Conservation (phyloP, 1,139 yeast genomes). For the Hyphopichia wangnamkhiaoensis region DNA sequence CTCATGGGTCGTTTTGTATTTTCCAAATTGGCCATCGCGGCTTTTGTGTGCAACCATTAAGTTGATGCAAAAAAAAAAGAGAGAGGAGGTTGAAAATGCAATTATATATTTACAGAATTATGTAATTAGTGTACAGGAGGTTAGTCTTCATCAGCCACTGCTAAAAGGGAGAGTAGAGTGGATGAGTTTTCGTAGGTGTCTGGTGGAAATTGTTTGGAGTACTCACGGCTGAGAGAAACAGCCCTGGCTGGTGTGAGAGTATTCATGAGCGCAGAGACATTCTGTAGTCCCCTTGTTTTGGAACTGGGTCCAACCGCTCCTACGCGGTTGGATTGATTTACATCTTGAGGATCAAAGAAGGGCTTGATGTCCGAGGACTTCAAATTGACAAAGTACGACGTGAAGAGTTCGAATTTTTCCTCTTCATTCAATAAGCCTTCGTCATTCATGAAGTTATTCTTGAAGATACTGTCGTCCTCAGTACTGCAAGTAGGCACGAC, state of each 20-base stretch:
- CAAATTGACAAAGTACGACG: conserved; percentile 29
- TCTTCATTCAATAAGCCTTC: conserved; percentile 33
- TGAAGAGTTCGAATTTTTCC: conserved; percentile 34
- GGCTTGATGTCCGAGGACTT: conserved; percentile 17
- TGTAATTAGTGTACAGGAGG: no score
- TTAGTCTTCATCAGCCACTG: no score
- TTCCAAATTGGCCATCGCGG: no score
- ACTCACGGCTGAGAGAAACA: no score
- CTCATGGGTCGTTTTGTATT: no score
- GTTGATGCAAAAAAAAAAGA: neutral
- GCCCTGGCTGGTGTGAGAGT: no score
- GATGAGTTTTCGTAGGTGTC: no score
- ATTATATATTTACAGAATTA: no score
- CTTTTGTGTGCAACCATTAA: neutral
- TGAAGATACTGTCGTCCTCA: conserved; percentile 8
- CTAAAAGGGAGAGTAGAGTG: no score
- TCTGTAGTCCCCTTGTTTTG: neutral
- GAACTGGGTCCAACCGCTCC: neutral
- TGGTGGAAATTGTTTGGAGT: no score
- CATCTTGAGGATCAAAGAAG: neutral
- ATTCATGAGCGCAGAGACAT: no score
- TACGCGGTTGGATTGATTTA: neutral
- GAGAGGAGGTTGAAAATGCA: no score
- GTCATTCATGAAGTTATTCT: conserved; percentile 12
- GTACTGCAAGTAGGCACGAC: neutral